Base-by-base conservation (phyloP, 768 basidiomycete genomes). In the Lepiota venenata region DNA sequence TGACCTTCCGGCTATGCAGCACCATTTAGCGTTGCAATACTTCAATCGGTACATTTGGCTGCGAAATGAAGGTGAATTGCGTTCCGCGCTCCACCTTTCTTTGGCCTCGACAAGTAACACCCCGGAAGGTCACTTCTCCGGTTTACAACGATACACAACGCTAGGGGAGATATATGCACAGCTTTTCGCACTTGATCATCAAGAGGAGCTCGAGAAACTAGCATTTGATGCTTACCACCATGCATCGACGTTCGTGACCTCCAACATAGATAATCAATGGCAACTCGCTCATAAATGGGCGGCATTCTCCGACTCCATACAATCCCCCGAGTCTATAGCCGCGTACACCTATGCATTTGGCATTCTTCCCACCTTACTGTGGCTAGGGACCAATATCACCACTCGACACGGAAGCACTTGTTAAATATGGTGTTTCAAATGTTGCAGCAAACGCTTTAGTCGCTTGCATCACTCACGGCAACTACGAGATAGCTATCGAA, bases 291-390 rank as follows among this genome's bases (percentile, higher is more conserved):
- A 44, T n/a, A 52, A 49, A 32, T 61, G 58, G 60, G 58, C 58
- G 1, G 22, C 16, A n/a, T 59, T 61, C 36, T 39, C 56, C 11
- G 55, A 55, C n/a, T 20, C 37, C 10, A 18, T 41, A 15, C 40
- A 39, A 22, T 27, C 36, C 6, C 46, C 51, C 12, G 56, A 57
- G 8, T 49, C 25, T 7, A 20, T 60, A 4, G 56, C 52, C 12
- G 60, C 58, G 6, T 61, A 57, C 18, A 29, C 16, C 6, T 35
- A 46, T 22, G 60, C 52, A 14, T 61, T 56, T 32, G 42, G 42
- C 12, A 55, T 57, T 5, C 49, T 59, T 41, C 60, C 58, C 20
- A 52, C 53, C 10, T 48, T 59, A n/a, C 56, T 61, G 18, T 61
- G 60, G 58, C 45, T 61, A 14, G 58, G 58, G 36, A 57, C 47